phyloP scores from a whole-genome alignment of 108 stramenopile genomes.

The Nitzschia palea region DNA sequence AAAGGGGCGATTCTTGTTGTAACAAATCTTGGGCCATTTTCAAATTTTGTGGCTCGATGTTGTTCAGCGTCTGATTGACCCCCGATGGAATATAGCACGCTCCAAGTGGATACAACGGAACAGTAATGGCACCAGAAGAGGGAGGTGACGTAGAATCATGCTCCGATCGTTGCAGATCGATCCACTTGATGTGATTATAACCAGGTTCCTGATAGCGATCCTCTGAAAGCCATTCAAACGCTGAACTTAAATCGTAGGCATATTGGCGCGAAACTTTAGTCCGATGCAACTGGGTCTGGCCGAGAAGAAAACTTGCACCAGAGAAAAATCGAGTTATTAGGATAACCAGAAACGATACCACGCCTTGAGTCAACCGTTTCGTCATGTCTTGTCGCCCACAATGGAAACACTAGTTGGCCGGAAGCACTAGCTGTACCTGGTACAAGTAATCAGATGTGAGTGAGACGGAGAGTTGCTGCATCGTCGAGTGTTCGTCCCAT shows the following conservation, averaged over 20 bases:
- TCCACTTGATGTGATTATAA: not conserved
- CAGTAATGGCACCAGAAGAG: not conserved
- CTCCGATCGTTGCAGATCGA: not conserved
- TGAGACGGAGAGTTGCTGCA: too few relatives aligned
- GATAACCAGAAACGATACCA: too few relatives aligned
- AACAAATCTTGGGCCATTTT: slow-evolving; percentile 63
- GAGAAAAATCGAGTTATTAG: too few relatives aligned
- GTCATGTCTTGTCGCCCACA: too few relatives aligned
- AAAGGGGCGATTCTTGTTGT: not conserved
- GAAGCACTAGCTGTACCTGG: too few relatives aligned
- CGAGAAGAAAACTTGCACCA: not conserved
- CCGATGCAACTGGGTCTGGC: not conserved
- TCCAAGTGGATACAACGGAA: slow-evolving; percentile 71
- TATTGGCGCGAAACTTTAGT: not conserved
- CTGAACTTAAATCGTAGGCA: slow-evolving; percentile 1
- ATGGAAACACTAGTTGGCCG: too few relatives aligned
- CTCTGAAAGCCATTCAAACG: slow-evolving; percentile 2
- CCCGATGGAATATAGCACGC: slow-evolving; percentile 57
- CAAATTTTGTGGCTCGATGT: slow-evolving; percentile 74
- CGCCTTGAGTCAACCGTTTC: too few relatives aligned
- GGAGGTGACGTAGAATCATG: not conserved
- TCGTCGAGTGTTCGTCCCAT: too few relatives aligned
- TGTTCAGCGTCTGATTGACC: slow-evolving; percentile 54
- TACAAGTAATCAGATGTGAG: too few relatives aligned
- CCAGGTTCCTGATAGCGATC: not conserved